A percentile compares a stretch with the other conserved stretches of the same genome.
Evolutionary conservation across 2,329 filamentous ascomycete genomes (phyloP).

Genomic region (Leptographium wingfieldii): DNA sequence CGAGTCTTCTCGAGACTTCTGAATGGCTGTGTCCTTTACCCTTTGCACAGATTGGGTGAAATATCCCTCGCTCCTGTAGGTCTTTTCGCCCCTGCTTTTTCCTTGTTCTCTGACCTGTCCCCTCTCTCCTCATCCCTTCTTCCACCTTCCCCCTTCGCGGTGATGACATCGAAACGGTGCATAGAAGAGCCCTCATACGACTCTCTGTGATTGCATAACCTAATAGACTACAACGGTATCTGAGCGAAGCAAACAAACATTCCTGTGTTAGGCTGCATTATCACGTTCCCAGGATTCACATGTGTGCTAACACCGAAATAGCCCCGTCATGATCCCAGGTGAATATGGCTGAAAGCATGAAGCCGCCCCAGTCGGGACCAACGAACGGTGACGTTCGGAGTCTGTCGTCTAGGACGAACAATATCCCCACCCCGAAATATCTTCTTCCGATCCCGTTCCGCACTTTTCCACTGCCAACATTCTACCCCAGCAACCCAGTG

Average conservation of each 20-base stretch:
- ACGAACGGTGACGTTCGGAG: background rate
- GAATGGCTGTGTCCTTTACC: conserved; percentile 7
- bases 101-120: background rate
- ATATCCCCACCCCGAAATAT: conserved; percentile 39
- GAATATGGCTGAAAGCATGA: conserved; percentile 20
- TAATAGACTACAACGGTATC: conserved; percentile 97
- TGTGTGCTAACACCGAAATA: background rate
- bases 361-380: conserved; percentile 1
- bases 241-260: conserved; percentile 42
- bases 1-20: background rate
- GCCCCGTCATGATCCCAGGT: conserved; percentile 13
- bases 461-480: conserved; percentile 70
- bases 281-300: background rate
- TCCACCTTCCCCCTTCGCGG: conserved; percentile 20
- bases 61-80: conserved; percentile 17
- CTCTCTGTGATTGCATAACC: conserved; percentile 49
- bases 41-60: conserved; percentile 10
- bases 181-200: conserved; percentile 46
- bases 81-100: conserved; percentile 1
- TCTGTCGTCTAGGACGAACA: conserved; percentile 4
- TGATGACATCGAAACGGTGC: conserved; percentile 52
- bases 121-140: background rate
- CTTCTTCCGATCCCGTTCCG: conserved; percentile 66
- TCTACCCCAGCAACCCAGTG: conserved; percentile 86
- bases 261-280: background rate